These are phyloP conservation scores for Tylopilus vinaceipallidus DNA, from an alignment of 768 basidiomycete species.

Conservation along the genomic window DNA sequence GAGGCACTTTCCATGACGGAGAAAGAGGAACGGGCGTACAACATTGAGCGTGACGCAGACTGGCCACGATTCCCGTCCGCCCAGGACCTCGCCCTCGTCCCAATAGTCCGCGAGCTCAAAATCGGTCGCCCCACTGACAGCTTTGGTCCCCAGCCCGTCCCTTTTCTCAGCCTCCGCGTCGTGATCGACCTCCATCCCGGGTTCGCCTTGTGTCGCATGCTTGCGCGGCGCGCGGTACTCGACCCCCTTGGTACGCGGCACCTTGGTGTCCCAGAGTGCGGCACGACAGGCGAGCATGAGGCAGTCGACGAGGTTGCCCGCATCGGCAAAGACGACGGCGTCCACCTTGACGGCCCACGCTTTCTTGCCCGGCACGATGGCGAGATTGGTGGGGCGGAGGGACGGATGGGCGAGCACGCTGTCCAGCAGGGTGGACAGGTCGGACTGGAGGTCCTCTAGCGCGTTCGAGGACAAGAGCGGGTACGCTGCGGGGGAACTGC, in stretches of 20 bases:
- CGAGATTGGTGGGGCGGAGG: slow-evolving; percentile 63
- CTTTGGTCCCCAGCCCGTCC: slow-evolving; percentile 60
- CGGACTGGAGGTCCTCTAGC: slow-evolving; percentile 75
- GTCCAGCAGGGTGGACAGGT: slow-evolving; percentile 62
- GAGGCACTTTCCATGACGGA: background rate
- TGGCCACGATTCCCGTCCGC: slow-evolving; percentile 67
- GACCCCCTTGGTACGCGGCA: slow-evolving; percentile 69
- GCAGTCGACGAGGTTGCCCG: slow-evolving; percentile 75
- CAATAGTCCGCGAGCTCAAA: slow-evolving; percentile 87
- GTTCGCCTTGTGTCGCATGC: slow-evolving; percentile 33
- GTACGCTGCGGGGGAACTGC: slow-evolving; percentile 80
- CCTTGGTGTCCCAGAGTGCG: slow-evolving; percentile 78
- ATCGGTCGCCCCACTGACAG: slow-evolving; percentile 54
- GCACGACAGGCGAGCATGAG: slow-evolving; percentile 77
- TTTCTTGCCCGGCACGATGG: slow-evolving; percentile 57
- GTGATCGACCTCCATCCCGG: slow-evolving; percentile 55
- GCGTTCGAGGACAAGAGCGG: slow-evolving; percentile 60
- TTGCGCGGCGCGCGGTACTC: slow-evolving; percentile 55
- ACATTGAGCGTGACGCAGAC: slow-evolving; percentile 76
- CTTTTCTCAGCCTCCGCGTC: slow-evolving; percentile 20
- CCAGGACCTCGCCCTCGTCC: slow-evolving; percentile 75
- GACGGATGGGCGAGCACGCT: slow-evolving; percentile 66
- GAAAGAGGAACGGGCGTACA: slow-evolving; percentile 40
- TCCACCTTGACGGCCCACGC: slow-evolving; percentile 79
- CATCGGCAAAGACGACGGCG: slow-evolving; percentile 67